Conservation (phyloP, 2,329 filamentous ascomycete genomes). For the Clonostachys rhizophaga region DNA sequence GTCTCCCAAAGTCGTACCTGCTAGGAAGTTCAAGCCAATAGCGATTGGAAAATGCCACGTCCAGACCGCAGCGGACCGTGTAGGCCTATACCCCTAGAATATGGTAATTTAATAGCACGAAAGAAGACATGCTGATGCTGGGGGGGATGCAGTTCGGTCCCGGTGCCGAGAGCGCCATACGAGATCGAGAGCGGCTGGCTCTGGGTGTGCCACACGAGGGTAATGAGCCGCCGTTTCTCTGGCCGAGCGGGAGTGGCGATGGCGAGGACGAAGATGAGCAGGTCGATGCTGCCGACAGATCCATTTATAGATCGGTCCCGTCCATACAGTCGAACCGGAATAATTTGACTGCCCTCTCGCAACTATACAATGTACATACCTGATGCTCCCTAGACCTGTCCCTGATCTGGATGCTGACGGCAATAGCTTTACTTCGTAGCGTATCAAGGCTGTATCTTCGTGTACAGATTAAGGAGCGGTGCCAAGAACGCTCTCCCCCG, state of each 20-base stretch:
- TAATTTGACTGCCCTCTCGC: constrained; percentile 55
- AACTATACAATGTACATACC: constrained; percentile 44
- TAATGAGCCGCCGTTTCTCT: constrained; percentile 17
- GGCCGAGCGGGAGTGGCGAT: constrained; percentile 16
- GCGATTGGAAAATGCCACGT: constrained; percentile 27
- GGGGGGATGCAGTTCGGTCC: constrained; percentile 24
- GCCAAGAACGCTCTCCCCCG: constrained; percentile 38
- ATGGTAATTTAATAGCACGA: no score
- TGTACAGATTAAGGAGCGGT: constrained; percentile 45
- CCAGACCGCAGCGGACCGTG: constrained; percentile 29
- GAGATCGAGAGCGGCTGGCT: constrained; percentile 24
- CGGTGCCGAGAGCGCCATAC: constrained; percentile 21
- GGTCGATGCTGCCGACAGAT: constrained; percentile 3
- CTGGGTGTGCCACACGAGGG: constrained; percentile 12
- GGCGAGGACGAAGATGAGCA: constrained; percentile 6
- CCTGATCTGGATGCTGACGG: no score
- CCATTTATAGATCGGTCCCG: constrained; percentile 21
- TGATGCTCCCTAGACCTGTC: not conserved
- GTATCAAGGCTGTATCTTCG: constrained; percentile 50
- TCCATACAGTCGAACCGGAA: constrained; percentile 36
- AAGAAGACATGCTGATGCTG: no score
- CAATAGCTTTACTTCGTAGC: constrained; percentile 55
- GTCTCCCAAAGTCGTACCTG: not conserved
- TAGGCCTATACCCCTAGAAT: constrained; percentile 10
- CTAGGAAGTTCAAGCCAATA: constrained; percentile 8